These are phyloP conservation scores for Pseudodiploospora longispora DNA, from an alignment of 2,329 filamentous ascomycete species.

Conservation along the genomic window DNA sequence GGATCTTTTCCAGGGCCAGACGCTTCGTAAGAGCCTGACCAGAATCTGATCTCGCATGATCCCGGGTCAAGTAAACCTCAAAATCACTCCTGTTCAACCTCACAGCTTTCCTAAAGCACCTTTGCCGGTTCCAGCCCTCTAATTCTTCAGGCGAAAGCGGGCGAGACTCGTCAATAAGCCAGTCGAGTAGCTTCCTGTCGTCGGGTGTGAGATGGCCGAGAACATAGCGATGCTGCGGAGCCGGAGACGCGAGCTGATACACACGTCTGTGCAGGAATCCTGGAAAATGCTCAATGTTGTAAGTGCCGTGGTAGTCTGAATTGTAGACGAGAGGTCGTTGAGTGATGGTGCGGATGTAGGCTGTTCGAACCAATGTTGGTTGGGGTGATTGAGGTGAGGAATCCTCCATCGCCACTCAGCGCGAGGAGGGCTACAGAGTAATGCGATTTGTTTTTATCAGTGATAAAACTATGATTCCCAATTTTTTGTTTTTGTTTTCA, in stretches of 20 bases:
- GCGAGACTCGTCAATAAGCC: not conserved
- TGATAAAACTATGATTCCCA: no score
- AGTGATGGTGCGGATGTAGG: no score
- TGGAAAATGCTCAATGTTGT: not conserved
- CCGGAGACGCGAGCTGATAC: not conserved
- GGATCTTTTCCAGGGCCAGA: not conserved
- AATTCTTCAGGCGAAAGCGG: not conserved
- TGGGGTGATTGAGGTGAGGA: no score
- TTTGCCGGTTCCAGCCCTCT: not conserved
- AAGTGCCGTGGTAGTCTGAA: no score
- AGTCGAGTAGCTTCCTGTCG: not conserved
- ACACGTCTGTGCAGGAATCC: not conserved
- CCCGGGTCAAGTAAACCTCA: not conserved
- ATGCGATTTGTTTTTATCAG: no score
- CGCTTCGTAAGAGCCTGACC: not conserved
- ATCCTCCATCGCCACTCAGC: no score
- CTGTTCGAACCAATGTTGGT: no score
- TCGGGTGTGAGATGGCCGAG: not conserved
- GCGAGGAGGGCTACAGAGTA: no score
- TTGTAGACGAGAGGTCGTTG: no score
- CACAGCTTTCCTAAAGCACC: not conserved
- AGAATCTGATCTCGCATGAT: not conserved
- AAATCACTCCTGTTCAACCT: not conserved
- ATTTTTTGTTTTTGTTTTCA: no score
- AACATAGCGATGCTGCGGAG: not conserved